Percentiles rank a stretch among this genome's conserved stretches.
Conservation (phyloP, 2,329 filamentous ascomycete species). For the Calonectria hongkongensis region DNA sequence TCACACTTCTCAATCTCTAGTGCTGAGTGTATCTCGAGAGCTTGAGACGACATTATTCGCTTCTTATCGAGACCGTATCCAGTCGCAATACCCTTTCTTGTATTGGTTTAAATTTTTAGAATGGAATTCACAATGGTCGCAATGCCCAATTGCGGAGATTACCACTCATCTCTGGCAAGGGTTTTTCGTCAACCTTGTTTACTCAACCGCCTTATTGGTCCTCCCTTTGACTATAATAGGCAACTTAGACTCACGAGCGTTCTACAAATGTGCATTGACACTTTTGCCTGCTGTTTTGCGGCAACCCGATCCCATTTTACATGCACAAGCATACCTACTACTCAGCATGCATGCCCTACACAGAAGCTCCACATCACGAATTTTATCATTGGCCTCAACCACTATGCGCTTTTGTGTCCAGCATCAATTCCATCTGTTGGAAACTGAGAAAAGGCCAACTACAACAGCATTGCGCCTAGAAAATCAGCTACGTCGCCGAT, state of each 20-base stretch:
- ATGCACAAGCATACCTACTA: slow-evolving; percentile 47
- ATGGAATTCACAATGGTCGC: slow-evolving; percentile 48
- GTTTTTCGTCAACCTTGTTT: slow-evolving; percentile 56
- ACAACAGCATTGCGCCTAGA: slow-evolving; percentile 27
- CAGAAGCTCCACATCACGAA: slow-evolving; percentile 52
- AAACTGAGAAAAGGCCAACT: slow-evolving; percentile 44
- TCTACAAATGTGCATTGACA: slow-evolving; percentile 49
- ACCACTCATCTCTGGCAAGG: slow-evolving; percentile 47
- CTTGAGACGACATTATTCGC: slow-evolving; percentile 49
- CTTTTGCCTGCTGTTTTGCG: slow-evolving; percentile 36
- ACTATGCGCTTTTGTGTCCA: slow-evolving; percentile 56
- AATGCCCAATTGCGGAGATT: slow-evolving; percentile 24
- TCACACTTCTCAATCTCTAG: slow-evolving; percentile 3
- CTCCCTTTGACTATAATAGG: slow-evolving; percentile 41
- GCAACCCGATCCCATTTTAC: slow-evolving; percentile 46
- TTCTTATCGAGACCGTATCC: slow-evolving; percentile 53
- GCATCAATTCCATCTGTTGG: slow-evolving; percentile 53
- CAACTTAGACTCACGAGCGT: slow-evolving; percentile 42
- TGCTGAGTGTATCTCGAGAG: slow-evolving; percentile 10
- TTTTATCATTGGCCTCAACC: slow-evolving; percentile 52
- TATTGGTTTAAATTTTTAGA: slow-evolving; percentile 42
- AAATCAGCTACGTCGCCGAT: slow-evolving; percentile 52
- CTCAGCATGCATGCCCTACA: slow-evolving; percentile 55
- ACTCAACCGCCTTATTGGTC: slow-evolving; percentile 48
- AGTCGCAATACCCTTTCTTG: slow-evolving; percentile 55